These are phyloP conservation scores for Mesembryanthemum crystallinum DNA, from an alignment of 148 eudicot genomes.

Conservation along the genomic window DNA sequence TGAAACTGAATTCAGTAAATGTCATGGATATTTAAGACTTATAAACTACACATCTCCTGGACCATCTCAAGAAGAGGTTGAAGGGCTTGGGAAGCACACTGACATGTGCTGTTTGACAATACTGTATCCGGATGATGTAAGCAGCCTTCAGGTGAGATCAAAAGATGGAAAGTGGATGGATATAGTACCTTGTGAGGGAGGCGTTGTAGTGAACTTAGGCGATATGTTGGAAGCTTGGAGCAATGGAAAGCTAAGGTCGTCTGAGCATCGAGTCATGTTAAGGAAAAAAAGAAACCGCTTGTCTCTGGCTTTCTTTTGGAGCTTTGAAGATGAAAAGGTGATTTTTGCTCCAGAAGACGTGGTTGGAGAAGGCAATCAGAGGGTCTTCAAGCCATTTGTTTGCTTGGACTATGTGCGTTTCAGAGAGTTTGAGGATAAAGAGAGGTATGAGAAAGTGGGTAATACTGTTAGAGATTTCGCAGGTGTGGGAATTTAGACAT, in stretches of 20 bases:
- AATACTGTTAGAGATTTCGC: slow-evolving; percentile 82
- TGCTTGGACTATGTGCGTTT: slow-evolving; percentile 63
- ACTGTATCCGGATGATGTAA: slow-evolving; percentile 67
- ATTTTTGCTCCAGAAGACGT: slow-evolving; percentile 67
- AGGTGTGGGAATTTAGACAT: slow-evolving; percentile 32
- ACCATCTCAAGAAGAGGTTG: slow-evolving; percentile 41
- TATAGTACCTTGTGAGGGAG: slow-evolving; percentile 52
- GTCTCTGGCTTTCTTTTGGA: slow-evolving; percentile 81
- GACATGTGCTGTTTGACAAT: slow-evolving; percentile 90
- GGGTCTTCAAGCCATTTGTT: slow-evolving; percentile 57
- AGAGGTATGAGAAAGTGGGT: slow-evolving; percentile 80
- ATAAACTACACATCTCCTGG: slow-evolving; percentile 66
- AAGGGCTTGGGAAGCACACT: slow-evolving; percentile 88
- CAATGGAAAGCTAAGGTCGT: slow-evolving; percentile 68
- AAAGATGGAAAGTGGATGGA: slow-evolving; percentile 65
- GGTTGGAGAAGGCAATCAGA: slow-evolving; percentile 48
- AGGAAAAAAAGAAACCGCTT: slow-evolving; percentile 48
- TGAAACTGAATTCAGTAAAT: slow-evolving; percentile 54
- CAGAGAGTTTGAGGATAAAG: slow-evolving; percentile 62
- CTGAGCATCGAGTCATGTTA: slow-evolving; percentile 75
- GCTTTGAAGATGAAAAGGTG: slow-evolving; percentile 78
- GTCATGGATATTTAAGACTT: slow-evolving; percentile 79
- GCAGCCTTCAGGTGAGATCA: slow-evolving; percentile 84
- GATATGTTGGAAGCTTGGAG: slow-evolving; percentile 96
- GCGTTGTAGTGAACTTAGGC: slow-evolving; percentile 74